Evolutionary conservation across 2,329 filamentous ascomycete species (phyloP).

Genomic region (Fusarium veterinarium): DNA sequence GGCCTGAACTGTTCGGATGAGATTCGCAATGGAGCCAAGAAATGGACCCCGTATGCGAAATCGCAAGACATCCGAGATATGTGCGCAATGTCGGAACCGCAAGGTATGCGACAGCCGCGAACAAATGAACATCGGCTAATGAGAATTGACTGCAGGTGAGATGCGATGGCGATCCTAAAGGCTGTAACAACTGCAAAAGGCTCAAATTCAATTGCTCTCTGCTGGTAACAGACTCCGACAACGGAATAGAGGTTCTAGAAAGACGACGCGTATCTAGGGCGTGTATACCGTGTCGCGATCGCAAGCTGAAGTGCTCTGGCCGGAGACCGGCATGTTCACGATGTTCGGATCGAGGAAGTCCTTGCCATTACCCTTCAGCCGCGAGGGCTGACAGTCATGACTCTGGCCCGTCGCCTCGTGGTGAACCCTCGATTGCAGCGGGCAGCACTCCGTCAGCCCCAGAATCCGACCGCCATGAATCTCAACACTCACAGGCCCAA

Average conservation of each 20-base stretch:
- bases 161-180: slow-evolving; percentile 8
- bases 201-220: slow-evolving; percentile 19
- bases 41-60: slow-evolving; percentile 5
- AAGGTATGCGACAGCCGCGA: background rate
- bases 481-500: background rate
- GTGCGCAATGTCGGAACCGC: slow-evolving; percentile 27
- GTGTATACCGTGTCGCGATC: slow-evolving; percentile 14
- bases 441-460: background rate
- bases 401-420: background rate
- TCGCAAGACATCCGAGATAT: slow-evolving; percentile 25
- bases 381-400: background rate
- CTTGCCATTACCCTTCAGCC: slow-evolving; percentile 11
- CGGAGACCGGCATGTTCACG: slow-evolving; percentile 5
- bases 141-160: background rate
- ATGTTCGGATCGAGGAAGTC: background rate
- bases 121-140: background rate
- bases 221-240: fast-evolving
- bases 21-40: background rate
- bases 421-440: background rate
- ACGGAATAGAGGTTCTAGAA: background rate
- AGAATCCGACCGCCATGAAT: background rate
- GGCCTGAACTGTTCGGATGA: background rate
- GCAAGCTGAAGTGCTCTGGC: slow-evolving; percentile 24
- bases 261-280: slow-evolving; percentile 16
- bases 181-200: slow-evolving; percentile 17